These are phyloP conservation scores for Phytophthora chlamydospora DNA, from an alignment of 352 stramenopile species.

Conservation along the genomic window DNA sequence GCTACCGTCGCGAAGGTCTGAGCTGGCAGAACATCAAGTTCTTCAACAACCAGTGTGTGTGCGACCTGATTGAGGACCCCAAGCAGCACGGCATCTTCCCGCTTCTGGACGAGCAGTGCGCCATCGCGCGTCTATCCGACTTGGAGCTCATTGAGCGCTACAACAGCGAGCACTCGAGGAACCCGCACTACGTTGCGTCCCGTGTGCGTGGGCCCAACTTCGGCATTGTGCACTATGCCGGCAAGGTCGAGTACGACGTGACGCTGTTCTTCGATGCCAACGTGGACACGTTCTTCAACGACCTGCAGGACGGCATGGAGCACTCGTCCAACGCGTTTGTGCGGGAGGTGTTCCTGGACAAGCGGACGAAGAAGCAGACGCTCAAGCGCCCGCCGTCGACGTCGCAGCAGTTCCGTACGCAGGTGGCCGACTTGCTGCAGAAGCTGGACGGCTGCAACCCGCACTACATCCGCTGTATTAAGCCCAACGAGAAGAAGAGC, in stretches of 20 bases:
- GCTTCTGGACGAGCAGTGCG: slow-evolving; percentile 82
- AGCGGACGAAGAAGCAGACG: slow-evolving; percentile 76
- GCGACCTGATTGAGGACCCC: slow-evolving; percentile 87
- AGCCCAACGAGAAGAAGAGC: slow-evolving; percentile 90
- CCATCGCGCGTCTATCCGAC: slow-evolving; percentile 72
- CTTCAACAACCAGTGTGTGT: slow-evolving; percentile 91
- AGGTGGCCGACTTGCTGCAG: slow-evolving; percentile 82
- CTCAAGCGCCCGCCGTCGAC: slow-evolving; percentile 85
- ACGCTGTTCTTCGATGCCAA: slow-evolving; percentile 87
- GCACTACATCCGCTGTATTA: slow-evolving; percentile 93
- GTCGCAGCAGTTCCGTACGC: slow-evolving; percentile 82
- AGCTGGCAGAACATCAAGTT: slow-evolving; percentile 81
- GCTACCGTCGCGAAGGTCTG: slow-evolving; percentile 77
- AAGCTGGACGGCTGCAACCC: slow-evolving; percentile 89
- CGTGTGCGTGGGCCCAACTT: slow-evolving; percentile 77
- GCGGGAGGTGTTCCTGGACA: slow-evolving; percentile 83
- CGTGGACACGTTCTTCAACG: slow-evolving; percentile 87
- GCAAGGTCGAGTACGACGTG: slow-evolving; percentile 89
- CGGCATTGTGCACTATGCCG: slow-evolving; percentile 84
- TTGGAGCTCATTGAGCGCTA: slow-evolving; percentile 81
- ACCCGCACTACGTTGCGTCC: slow-evolving; percentile 80
- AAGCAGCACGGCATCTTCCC: slow-evolving; percentile 86
- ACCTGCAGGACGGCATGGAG: slow-evolving; percentile 76
- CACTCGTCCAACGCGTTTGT: slow-evolving; percentile 78
- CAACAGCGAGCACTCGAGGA: slow-evolving; percentile 68